Base-by-base conservation (phyloP, 306 rosid genomes). In the Casuarina glauca region DNA sequence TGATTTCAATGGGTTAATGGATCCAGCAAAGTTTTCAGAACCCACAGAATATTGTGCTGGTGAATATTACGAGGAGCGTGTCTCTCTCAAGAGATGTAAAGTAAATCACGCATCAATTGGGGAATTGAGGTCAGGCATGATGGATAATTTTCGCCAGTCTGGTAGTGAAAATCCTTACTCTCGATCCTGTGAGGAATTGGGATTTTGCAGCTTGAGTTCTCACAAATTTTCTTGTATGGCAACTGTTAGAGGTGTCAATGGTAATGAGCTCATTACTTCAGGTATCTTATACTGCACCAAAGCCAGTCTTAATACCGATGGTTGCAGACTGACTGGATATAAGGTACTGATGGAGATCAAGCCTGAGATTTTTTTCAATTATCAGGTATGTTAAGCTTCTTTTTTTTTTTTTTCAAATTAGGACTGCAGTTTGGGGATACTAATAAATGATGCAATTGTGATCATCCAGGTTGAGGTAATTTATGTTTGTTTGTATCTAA, bases 321-420 rank as follows among this genome's bases (percentile, higher is more conserved):
- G 72, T 70, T 74, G 85, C 72, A 85, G 82, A 84, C 81, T 82
- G 54, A 67, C 71, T 73, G 80, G 86, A 69, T 84, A 75, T 66
- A 91, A 88, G 83, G 72, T 92, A 76, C 82, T 95, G 82, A 88
- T 95, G 67, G 98, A 95, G 89, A 86, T 92, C 70, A 76, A 80
- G 63, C 82, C 86, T 55, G 91, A 92, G 74, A 87, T 79, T 50
- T 78, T 86, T 74, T 74, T 79, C 46, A 89, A 76, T 77, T 89
- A 88, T 86, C 95, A 89, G 97, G 97, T 92, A 73, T 39, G 81
- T 70, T 70, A 19, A 19, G 39, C 58, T 66, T 75, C 80, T 52
- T 69, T 58, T 74, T 81, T 64, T 79, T n/a, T 10, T 3, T 32
- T 35, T 8, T 15, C 64, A 42, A 41, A 26, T 26, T 3, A 5